Evolutionary conservation across 2,329 filamentous ascomycete species (phyloP).

Genomic region (Xylariomycetidae sp.): DNA sequence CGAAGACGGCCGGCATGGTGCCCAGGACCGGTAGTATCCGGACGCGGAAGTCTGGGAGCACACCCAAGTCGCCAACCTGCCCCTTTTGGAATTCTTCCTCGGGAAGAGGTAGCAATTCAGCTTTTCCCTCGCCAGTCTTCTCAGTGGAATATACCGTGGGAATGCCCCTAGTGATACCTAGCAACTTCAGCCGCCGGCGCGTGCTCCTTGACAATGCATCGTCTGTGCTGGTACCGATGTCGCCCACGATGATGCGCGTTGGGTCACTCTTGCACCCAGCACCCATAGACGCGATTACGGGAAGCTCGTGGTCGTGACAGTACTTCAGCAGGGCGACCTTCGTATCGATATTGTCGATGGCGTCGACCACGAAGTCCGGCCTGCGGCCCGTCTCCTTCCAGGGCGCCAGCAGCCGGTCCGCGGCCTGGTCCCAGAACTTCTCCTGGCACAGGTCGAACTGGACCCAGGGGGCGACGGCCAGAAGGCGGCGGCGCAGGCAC

Average conservation of each 20-base stretch:
- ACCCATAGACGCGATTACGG: constrained; percentile 92
- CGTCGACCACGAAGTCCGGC: constrained; percentile 90
- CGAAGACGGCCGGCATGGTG: constrained; percentile 96
- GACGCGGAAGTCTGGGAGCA: constrained; percentile 87
- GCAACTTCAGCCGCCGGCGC: constrained; percentile 68
- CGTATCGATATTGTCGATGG: constrained; percentile 96
- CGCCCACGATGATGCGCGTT: constrained; percentile 82
- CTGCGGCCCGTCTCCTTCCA: constrained; percentile 57
- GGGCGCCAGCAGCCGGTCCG: constrained; percentile 60
- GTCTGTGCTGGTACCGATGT: constrained; percentile 83
- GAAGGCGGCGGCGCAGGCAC: constrained; percentile 72
- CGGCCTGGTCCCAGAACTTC: constrained; percentile 68
- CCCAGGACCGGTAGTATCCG: constrained; percentile 93
- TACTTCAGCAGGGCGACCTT: constrained; percentile 89
- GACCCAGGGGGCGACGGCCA: constrained; percentile 89
- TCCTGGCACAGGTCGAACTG: constrained; percentile 82
- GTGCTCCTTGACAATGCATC: constrained; percentile 86
- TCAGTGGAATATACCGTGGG: constrained; percentile 92
- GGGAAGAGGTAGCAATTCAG: constrained; percentile 76
- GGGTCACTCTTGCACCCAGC: constrained; percentile 88
- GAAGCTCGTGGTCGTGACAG: constrained; percentile 72
- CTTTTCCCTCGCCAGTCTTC: constrained; percentile 85
- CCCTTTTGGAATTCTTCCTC: constrained; percentile 89
- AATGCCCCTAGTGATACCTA: constrained; percentile 79
- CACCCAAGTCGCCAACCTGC: constrained; percentile 77